Base-by-base conservation (phyloP, 2,329 filamentous ascomycete genomes). In the Rutstroemia sp. region DNA sequence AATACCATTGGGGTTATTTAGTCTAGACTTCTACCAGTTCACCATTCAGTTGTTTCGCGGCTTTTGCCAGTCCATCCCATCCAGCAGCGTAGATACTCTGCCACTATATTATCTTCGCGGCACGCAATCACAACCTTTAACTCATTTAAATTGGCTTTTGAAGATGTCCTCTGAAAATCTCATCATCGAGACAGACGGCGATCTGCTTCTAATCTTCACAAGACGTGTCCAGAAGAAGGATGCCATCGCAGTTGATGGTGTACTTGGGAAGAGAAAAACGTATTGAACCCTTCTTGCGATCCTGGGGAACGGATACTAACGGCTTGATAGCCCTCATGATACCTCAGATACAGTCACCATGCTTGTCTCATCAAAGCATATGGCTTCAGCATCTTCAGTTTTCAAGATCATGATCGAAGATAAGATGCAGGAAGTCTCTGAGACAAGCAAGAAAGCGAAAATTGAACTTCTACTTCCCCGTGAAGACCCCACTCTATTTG, bases 291-390 rank as follows among this genome's bases (percentile, higher is more conserved):
- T 16, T 52, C 7, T 19, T 30, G 2, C 23, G 5, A 23, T 23
- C 30, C 10, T 12, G 27, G 4, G 8, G 7, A 7, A 27, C 21
- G 12, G 34, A 18, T 21, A 14, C 18, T 52, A 27, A 46, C 41
- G 7, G 19, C 14, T 7, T 45, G 7, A 5, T 21, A 52, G 50
- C 3, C 50, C 50, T 4, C 12, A 46, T 18, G 41, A 53, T 44
- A 5, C 7, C 4, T 37, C 41, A 3, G 12, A 38, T 2, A 53
- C 12, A 1, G 3, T 46, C 21, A 38, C 27, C 18, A 54, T 54
- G n/a, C 45, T 54, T 5, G 37, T 54, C 21, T 54, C 52, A 14
- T 54, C 45, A 3, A 49, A 49, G 14, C 45, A 54, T n/a, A 21
- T 54, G 14, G 10, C 2, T 8, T 37, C 49, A 30, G 45, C n/a